Evolutionary conservation across 2,329 filamentous ascomycete genomes (phyloP), one percentile per base, ranked within the genome.

Genomic region (Lecanicillium sp.): DNA sequence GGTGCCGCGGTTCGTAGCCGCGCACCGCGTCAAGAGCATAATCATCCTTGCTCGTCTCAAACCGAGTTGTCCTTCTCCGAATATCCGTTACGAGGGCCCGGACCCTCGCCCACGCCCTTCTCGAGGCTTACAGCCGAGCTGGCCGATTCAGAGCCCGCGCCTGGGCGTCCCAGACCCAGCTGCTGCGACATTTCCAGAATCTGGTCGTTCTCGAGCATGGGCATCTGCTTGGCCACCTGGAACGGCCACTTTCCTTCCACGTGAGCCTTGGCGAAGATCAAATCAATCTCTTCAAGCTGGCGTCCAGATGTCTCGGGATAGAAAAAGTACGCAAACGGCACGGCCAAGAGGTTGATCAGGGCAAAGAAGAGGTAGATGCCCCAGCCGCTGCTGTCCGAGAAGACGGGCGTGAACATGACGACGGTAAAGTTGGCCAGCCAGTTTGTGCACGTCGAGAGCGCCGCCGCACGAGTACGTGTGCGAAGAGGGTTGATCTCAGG

Each of bases 381-480:
- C 58, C 68, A 79, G 12, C 64, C 64, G 6, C 71, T 79, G 38
- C 73, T 72, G 43, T 74, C 60, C 17, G 84, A 72, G 27, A 84
- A 68, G 2, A 79, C 69, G 0, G 80, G 81, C 0, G 78, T 82
- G 19, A 83, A 71, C 49, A 84, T 69, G 27, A 81, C 78, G 37
- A 65, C 57, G 18, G 64, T 62, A 49, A 73, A 69, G 51, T 64
- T 62, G 43, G 57, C 60, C 3, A 61, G 56, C 68, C 81, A 85
- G 57, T 79, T 81, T 5, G 70, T 71, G 42, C 70, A 75, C 0
- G 78, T 81, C 0, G 75, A 77, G 3, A 82, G 60, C 10, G 69
- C 69, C 29, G 65, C 64, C 19, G 65, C 65, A 54, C 68, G 68
- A 4, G 59, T 60, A 11, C 66, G 53, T 13, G 64, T 70, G 52